These are phyloP conservation scores for Pterocarpus santalinus DNA, from an alignment of 306 rosid species.

Conservation along the genomic window DNA sequence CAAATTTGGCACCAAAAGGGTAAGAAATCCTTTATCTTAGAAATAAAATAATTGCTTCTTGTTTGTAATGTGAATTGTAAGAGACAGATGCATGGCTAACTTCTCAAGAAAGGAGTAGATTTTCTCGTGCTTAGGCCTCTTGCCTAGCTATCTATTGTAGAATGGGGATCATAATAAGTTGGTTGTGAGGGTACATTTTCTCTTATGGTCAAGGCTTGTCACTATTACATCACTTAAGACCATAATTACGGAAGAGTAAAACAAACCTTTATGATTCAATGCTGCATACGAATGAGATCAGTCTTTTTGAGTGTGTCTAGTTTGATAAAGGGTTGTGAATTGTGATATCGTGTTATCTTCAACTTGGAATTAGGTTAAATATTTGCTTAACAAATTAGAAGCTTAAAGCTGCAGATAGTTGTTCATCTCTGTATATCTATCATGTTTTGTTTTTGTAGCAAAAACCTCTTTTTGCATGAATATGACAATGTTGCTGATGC, in stretches of 20 bases:
- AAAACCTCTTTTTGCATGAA: slow-evolving; percentile 26
- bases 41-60: background rate
- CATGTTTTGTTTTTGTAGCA: background rate
- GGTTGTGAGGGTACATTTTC: slow-evolving; percentile 35
- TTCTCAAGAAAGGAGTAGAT: slow-evolving; percentile 7
- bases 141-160: slow-evolving; percentile 3
- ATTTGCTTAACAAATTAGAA: slow-evolving; percentile 23
- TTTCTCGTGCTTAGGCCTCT: background rate
- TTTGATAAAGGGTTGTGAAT: slow-evolving; percentile 3
- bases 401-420: slow-evolving; percentile 10
- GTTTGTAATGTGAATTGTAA: slow-evolving; percentile 20
- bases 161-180: background rate
- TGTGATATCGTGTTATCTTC: background rate
- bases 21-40: slow-evolving; percentile 45
- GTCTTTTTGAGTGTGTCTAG: background rate
- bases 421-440: slow-evolving; percentile 2
- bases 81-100: slow-evolving; percentile 6
- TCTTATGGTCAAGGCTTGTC: slow-evolving; percentile 1
- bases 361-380: slow-evolving; percentile 26
- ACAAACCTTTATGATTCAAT: slow-evolving; percentile 2
- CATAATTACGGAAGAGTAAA: slow-evolving; percentile 12
- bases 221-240: background rate
- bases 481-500: background rate
- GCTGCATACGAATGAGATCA: background rate
- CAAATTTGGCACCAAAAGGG: slow-evolving; percentile 88